Evolutionary conservation across 2,329 filamentous ascomycete genomes (phyloP).

Genomic region (Corniculantispora saksenae): DNA sequence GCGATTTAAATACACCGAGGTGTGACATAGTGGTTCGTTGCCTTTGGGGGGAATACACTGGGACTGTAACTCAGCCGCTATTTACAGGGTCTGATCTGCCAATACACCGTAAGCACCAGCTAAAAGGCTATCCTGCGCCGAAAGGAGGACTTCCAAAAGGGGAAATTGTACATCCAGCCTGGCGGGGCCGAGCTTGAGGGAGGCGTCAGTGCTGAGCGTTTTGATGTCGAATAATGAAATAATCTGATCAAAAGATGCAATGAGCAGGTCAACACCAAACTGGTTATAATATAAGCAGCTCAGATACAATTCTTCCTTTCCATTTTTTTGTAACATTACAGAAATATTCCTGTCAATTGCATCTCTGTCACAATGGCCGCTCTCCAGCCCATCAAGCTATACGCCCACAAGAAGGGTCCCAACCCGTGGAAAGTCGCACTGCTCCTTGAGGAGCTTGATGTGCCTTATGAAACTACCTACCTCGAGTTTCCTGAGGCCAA

Average conservation of each 20-base stretch:
- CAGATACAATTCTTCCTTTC: background rate
- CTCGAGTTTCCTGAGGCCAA: conserved; percentile 27
- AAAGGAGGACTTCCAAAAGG: background rate
- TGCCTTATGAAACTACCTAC: conserved; percentile 24
- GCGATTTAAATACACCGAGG: background rate
- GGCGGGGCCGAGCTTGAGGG: background rate
- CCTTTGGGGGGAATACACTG: background rate
- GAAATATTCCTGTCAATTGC: background rate
- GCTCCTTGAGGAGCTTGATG: conserved; percentile 28
- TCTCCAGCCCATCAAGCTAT: conserved; percentile 1
- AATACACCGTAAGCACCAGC: background rate
- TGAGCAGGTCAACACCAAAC: too few species aligned
- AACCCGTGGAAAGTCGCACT: conserved; percentile 27
- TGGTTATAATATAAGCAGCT: too few species aligned
- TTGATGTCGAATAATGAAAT: background rate
- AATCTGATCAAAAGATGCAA: background rate
- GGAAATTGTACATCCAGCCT: background rate
- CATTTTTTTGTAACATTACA: background rate
- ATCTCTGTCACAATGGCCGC: background rate
- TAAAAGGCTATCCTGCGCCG: background rate
- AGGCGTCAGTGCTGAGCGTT: too few species aligned
- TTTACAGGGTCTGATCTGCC: background rate
- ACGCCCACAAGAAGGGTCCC: conserved; percentile 14
- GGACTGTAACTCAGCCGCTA: background rate
- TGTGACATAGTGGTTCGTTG: background rate